Conservation (phyloP, 257 asterid genomes). For the Ehretia macrophylla region DNA sequence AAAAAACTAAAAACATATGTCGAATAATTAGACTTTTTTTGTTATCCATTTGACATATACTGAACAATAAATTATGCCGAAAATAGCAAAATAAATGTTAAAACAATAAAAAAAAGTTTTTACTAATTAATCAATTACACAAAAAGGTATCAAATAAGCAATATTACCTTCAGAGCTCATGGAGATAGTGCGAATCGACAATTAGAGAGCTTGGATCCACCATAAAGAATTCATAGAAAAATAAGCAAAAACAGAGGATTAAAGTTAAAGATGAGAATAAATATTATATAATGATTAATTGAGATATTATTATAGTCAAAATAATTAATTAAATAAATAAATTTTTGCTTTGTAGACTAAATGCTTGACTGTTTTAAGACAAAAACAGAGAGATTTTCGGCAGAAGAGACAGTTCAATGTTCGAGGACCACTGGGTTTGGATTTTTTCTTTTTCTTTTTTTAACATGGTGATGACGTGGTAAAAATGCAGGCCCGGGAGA, state of each 20-base stretch:
- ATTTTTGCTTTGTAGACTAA: not conserved
- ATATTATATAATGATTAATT: conserved; percentile 7
- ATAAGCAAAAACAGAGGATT: conserved; percentile 16
- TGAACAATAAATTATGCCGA: no score
- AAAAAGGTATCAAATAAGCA: not conserved
- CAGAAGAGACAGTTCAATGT: conserved; percentile 2
- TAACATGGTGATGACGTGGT: conserved; percentile 32
- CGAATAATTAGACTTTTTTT: not conserved
- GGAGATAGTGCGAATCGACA: conserved; percentile 21
- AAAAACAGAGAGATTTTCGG: conserved; percentile 11
- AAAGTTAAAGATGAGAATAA: conserved; percentile 12
- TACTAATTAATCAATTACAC: not conserved
- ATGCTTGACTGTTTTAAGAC: not conserved
- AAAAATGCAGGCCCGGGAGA: conserved; percentile 19
- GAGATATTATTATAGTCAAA: conserved; percentile 3
- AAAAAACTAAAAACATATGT: no score
- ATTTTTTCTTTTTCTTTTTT: not conserved
- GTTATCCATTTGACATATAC: not conserved
- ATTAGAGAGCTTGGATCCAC: conserved; percentile 13
- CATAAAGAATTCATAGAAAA: conserved; percentile 15
- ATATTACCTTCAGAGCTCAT: conserved; percentile 31
- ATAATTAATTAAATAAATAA: not conserved
- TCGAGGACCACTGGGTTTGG: not conserved
- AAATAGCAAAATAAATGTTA: not conserved
- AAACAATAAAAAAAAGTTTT: conserved; percentile 5